A percentile compares a stretch with the other conserved stretches of the same genome.
Evolutionary conservation across 805 yeast species (phyloP).

Genomic region (Tetrapisispora pingtungensis): DNA sequence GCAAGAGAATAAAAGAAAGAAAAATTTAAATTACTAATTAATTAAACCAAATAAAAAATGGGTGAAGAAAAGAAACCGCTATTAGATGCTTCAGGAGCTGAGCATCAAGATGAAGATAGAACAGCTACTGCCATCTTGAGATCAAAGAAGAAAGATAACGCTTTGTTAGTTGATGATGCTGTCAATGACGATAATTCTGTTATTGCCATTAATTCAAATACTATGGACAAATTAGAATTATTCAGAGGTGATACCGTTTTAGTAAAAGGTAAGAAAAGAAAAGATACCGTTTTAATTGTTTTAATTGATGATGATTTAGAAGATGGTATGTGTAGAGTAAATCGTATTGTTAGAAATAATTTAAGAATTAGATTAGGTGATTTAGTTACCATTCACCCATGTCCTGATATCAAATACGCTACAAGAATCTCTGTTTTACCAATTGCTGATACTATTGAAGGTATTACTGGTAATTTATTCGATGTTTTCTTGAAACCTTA

Average conservation of each 20-base stretch:
- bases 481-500: constrained; percentile 96
- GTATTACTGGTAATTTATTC: constrained; percentile 90
- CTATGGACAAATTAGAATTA: constrained; percentile 88
- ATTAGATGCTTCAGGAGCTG: constrained; percentile 60
- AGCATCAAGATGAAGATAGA: constrained; percentile 42
- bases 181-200: constrained; percentile 94
- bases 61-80: constrained; percentile 35
- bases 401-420: constrained; percentile 97
- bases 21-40: too few species aligned
- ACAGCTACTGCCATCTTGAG: constrained; percentile 97
- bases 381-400: constrained; percentile 80
- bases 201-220: constrained; percentile 86
- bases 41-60: constrained; percentile 9
- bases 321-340: constrained; percentile 88
- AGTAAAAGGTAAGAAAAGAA: constrained; percentile 96
- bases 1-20: too few species aligned
- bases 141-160: constrained; percentile 95
- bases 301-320: constrained; percentile 94
- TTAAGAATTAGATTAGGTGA: constrained; percentile 91
- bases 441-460: constrained; percentile 96
- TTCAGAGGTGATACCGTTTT: constrained; percentile 97
- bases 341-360: constrained; percentile 93
- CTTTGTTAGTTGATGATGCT: constrained; percentile 93
- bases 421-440: constrained; percentile 90
- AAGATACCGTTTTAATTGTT: constrained; percentile 92